These are phyloP conservation scores for Venturia asperata DNA, from an alignment of 2,329 filamentous ascomycete species.

Conservation along the genomic window DNA sequence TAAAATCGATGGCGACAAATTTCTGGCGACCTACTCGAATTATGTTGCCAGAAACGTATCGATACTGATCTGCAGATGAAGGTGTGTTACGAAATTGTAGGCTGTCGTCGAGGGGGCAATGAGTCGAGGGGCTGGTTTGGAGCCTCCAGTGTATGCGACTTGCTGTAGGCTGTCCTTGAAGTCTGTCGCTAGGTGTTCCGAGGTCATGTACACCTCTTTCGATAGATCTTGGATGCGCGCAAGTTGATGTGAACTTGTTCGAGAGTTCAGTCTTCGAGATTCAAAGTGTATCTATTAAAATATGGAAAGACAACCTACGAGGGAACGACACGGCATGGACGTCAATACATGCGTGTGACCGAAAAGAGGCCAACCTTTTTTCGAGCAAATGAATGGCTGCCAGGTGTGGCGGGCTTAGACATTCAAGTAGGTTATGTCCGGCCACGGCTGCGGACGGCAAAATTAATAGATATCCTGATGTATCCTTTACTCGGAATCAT, in stretches of 20 bases:
- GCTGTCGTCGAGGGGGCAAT: neutral
- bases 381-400: neutral
- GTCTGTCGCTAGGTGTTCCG: constrained; percentile 62
- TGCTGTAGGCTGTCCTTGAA: constrained; percentile 80
- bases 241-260: neutral
- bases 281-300: neutral
- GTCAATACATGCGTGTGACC: neutral
- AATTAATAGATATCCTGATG: neutral
- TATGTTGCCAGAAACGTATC: neutral
- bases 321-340: neutral
- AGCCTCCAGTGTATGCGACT: neutral
- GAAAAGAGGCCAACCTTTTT: neutral
- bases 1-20: neutral
- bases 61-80: neutral
- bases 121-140: neutral
- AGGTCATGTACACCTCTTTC: constrained; percentile 25
- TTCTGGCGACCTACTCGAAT: neutral
- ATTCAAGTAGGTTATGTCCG: neutral
- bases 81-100: neutral
- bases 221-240: neutral
- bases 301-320: neutral
- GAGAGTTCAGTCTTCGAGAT: neutral
- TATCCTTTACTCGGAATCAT: neutral
- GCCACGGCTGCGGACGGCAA: neutral
- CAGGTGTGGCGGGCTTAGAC: neutral